Percentiles rank a stretch among this genome's conserved stretches.
Conservation (phyloP, 1,139 yeast genomes). For the Kodamaea arcana region DNA sequence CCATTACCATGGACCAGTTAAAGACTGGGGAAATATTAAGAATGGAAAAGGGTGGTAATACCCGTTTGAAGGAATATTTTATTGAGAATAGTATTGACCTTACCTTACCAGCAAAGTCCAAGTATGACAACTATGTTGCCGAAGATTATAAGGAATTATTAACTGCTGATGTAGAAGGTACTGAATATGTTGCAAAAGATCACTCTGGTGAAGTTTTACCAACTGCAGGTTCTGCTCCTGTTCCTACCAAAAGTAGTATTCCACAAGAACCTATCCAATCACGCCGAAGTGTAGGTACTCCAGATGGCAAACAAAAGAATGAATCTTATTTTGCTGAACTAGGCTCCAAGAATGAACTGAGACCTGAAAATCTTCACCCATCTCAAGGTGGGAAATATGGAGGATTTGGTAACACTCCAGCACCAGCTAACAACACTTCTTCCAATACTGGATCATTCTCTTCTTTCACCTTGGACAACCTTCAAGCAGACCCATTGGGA, state of each 20-base stretch:
- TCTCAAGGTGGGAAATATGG: constrained; percentile 91
- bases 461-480: constrained; percentile 64
- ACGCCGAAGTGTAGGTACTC: constrained; percentile 38
- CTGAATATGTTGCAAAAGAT: constrained; percentile 63
- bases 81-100: constrained; percentile 69
- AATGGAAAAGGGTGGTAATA: constrained; percentile 96
- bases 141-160: constrained; percentile 86
- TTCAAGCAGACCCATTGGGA: constrained; percentile 85
- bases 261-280: constrained; percentile 36
- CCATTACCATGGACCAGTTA: constrained; percentile 97
- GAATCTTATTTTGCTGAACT: constrained; percentile 79
- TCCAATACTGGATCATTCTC: constrained; percentile 41
- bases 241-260: constrained; percentile 15
- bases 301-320: constrained; percentile 47
- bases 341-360: constrained; percentile 65
- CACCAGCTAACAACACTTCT: constrained; percentile 22
- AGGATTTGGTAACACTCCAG: constrained; percentile 86
- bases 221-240: constrained; percentile 4
- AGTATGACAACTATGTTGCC: constrained; percentile 89
- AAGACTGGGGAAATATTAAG: constrained; percentile 83
- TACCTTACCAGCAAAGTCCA: constrained; percentile 59
- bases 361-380: constrained; percentile 83
- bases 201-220: constrained; percentile 53
- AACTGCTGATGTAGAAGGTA: constrained; percentile 71
- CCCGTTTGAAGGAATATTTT: constrained; percentile 65